Base-by-base conservation (phyloP, 1,284 basidiomycete species). In the Ustilago xerochloae region DNA sequence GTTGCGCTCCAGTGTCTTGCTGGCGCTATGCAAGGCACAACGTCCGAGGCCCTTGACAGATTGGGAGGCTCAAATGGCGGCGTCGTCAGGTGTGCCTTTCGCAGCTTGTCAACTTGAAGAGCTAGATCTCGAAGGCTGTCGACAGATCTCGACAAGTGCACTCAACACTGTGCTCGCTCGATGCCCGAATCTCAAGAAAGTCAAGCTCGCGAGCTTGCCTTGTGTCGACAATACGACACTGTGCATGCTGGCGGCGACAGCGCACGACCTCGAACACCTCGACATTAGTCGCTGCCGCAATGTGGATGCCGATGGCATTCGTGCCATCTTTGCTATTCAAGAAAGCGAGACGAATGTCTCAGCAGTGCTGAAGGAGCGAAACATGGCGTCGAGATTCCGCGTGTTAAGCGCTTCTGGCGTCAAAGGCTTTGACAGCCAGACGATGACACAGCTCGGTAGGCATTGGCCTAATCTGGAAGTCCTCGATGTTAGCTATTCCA, bases 81-180 rank as follows among this genome's bases (percentile, higher is more conserved):
- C 33, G 15, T 55, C 61, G 22, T 16, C 52, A 50, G 5, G 30
- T 18, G 32, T 30, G 26, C 32, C 59, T 6, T 24, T 30, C 4
- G 43, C 47, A 3, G 33, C 41, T 13, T 47, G 83, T 76, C 36
- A 71, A 59, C 71, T 87, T n/a, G 77, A 75, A 10, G 64, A 82
- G 20, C 87, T 96, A 77, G 90, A 93, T 75, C 86, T 97, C 16
- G 88, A 89, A 78, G 92, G 93, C 28, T 95, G 93, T 84, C 86
- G 87, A 2, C 83, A 86, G 8, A 80, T 97, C 51, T 89, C 89
- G 0, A 89, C 89, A 1, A 86, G 86, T 4, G 89, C 91, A 4
- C 86, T 97, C 20, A 89, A 91, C 77, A 85, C 89, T 56, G 87
- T 97, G 28, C 87, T 97, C 46, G 84, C 88, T n/a, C 87, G 88